Base-by-base conservation (phyloP, 2,329 filamentous ascomycete genomes). In the Ramularia collo-cygni region DNA sequence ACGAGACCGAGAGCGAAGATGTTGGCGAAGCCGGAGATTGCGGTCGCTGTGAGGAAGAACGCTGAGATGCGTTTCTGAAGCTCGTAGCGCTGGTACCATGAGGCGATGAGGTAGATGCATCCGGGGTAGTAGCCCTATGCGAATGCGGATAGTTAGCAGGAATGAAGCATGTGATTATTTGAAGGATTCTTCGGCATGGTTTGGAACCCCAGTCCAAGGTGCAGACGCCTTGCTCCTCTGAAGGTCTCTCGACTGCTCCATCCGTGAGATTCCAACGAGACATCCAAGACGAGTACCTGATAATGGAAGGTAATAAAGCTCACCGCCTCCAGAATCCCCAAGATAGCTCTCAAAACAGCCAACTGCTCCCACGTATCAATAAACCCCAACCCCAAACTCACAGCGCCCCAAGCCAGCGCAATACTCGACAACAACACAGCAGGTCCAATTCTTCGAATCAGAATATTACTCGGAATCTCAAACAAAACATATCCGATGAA, bases 331-430 rank as follows among this genome's bases (percentile, higher is more conserved):
- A 44, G 21, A 6, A 29, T 17, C 16, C 42, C 38, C 8, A 44
- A 18, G 4, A 44, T 29, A 7, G 24, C 42, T 10, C 42, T 18
- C n/a, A 40, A 33, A 3, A 37, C 35, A 2, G 30, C 33, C 13
- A 51, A 52, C 10, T 44, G 47, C 6, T 43, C 46, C 37, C 48
- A 50, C 10, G 78, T 53, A 3, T 71, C 74, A 10, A 77, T 66
- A 6, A 75, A 50, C 0, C 76, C 76, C 43, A 78, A 80, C 4
- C 70, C 69, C 35, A 70, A 38, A 21, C 37, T 43, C n/a, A 33
- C 9, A 4, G 13, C 5, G 1, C 31, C 31, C 31, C 31, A 33
- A 17, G 31, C 31, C 7, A 62, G 7, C 78, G 71, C 7, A 78
- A 64, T 17, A 70, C 58, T 1, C 75, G 72, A 8, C 79, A 68